Evolutionary conservation across 257 asterid species (phyloP), one percentile per base, ranked within the genome.

Genomic region (Lycium barbarum): DNA sequence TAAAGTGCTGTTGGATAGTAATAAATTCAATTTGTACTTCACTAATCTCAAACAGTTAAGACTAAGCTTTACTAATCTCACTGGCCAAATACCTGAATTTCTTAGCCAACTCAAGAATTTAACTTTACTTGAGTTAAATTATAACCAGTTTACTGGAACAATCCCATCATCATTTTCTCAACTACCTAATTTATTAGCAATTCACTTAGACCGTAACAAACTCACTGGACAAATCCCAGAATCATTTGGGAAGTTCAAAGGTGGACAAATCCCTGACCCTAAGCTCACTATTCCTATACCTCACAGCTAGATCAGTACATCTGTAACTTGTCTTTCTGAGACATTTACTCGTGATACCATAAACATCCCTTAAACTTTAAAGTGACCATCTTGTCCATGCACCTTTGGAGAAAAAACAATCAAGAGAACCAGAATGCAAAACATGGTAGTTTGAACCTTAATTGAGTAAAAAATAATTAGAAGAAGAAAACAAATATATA

Each of bases 201-300:
- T 94, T 6, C n/a, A 84, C 0, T 40, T 94, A 11, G 95, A 90
- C 84, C 83, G 91, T 35, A 93, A 94, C 88, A 86, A 79, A 14
- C 93, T 94, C 84, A 89, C 91, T 0, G 98, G 97, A 12, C 4
- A 58, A 35, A 89, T 94, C 66, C 97, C 98, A 0, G 93, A 91
- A 0, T 88, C 95, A 2, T 91, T 93, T 63, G 91, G 93, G 4
- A 84, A 82, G 0, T 79, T 91, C 63, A 58, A 58, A 3, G 84
- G 33, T 26, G 33, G 86, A 2, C 38, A 85, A 1, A 82, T 68
- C 4, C 80, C 88, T 13, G 59, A 81, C n/a, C n/a, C n/a, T n/a
- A n/a, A n/a, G n/a, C n/a, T n/a, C n/a, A n/a, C n/a, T n/a, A n/a
- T n/a, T n/a, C n/a, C n/a, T n/a, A n/a, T n/a, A n/a, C n/a, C n/a